A percentile compares a stretch with the other conserved stretches of the same genome.
These are phyloP conservation scores for Aphanomyces astaci DNA, from an alignment of 352 stramenopile species.

Conservation along the genomic window DNA sequence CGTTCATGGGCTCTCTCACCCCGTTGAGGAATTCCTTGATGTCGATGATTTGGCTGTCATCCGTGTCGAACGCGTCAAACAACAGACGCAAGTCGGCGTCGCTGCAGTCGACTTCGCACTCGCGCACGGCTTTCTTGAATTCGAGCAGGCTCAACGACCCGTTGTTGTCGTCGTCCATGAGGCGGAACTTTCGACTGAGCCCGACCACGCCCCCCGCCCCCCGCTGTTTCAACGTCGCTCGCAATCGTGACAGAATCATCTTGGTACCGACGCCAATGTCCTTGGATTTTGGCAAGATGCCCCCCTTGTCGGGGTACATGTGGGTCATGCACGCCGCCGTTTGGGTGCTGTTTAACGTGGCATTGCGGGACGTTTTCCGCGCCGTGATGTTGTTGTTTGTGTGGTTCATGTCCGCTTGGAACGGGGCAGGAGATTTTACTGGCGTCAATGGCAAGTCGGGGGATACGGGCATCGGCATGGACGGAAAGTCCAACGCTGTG, in stretches of 20 bases:
- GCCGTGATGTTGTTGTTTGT: not conserved
- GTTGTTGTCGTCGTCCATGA: constrained; percentile 72
- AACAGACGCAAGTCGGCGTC: constrained; percentile 57
- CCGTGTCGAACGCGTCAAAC: constrained; percentile 78
- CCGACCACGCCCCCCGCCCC: constrained; percentile 67
- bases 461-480: not conserved
- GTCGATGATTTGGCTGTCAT: constrained; percentile 66
- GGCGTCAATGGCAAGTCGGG: constrained; percentile 26
- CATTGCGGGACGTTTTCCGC: constrained; percentile 15
- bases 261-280: constrained; percentile 35
- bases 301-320: constrained; percentile 5
- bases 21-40: constrained; percentile 83
- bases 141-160: constrained; percentile 60
- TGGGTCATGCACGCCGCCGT: constrained; percentile 18
- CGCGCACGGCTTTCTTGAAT: constrained; percentile 58
- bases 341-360: constrained; percentile 16
- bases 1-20: constrained; percentile 63
- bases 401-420: not conserved
- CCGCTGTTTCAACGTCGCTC: constrained; percentile 42
- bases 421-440: not conserved
- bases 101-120: constrained; percentile 44
- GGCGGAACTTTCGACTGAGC: constrained; percentile 61
- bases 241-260: constrained; percentile 45
- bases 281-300: constrained; percentile 21
- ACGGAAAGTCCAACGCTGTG: constrained; percentile 23